These are phyloP conservation scores for Zoysia japonica DNA, from an alignment of 176 grass and related monocot species.

Conservation along the genomic window DNA sequence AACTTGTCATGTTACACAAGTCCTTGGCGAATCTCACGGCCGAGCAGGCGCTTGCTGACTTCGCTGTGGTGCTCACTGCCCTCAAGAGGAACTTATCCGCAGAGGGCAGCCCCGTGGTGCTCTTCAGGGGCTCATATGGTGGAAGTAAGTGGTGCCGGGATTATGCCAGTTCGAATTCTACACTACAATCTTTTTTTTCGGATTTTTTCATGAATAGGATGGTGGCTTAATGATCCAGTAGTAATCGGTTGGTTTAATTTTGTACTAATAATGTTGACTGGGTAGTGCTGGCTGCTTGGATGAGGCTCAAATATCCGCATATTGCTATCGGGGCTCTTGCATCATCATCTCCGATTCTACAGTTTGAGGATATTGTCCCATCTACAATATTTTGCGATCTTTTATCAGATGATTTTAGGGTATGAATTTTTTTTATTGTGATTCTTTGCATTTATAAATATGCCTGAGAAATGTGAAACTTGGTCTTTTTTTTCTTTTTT, in stretches of 20 bases:
- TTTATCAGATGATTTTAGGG: conserved; percentile 91
- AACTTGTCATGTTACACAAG: not conserved
- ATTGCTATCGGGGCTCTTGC: conserved; percentile 76
- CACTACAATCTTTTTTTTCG: not conserved
- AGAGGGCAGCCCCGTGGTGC: conserved; percentile 78
- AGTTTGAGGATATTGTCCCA: conserved; percentile 95
- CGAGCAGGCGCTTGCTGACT: conserved; percentile 90
- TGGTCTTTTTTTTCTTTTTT: not conserved
- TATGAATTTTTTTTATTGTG: conserved; percentile 19
- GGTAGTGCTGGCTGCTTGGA: conserved; percentile 97
- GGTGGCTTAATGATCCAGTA: not conserved
- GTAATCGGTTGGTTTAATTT: not conserved
- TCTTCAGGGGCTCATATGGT: conserved; percentile 91
- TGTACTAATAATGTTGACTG: conserved; percentile 5
- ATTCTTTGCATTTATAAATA: not conserved
- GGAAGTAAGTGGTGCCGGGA: conserved; percentile 64
- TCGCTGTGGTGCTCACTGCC: conserved; percentile 66
- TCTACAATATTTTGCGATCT: conserved; percentile 75
- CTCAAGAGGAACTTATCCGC: conserved; percentile 81
- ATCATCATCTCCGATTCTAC: conserved; percentile 87
- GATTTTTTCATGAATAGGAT: not conserved
- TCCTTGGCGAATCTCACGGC: conserved; percentile 82
- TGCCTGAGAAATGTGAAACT: conserved; percentile 1
- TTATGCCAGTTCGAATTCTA: not conserved
- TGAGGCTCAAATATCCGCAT: conserved; percentile 96